phyloP scores from a whole-genome alignment of 2,329 filamentous ascomycete genomes.

The Nannizziopsis arthrosporioides region DNA sequence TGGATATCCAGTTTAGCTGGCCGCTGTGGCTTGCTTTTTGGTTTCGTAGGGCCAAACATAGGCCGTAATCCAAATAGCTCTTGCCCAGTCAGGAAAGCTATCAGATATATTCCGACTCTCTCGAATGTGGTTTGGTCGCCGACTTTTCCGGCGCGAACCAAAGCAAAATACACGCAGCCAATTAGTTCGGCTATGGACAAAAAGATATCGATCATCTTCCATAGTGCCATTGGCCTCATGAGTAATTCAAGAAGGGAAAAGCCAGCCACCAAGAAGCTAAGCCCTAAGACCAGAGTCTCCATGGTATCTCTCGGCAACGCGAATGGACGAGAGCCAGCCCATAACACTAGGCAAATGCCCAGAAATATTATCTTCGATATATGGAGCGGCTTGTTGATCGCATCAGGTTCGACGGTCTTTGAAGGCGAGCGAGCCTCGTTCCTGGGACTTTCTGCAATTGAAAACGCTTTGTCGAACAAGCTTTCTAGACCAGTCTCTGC shows the following conservation, averaged over 20 bases:
- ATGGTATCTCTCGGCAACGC: constrained; percentile 28
- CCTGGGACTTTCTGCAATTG: constrained; percentile 25
- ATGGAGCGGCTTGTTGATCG: constrained; percentile 8
- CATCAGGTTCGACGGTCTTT: constrained; percentile 19
- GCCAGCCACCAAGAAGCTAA: constrained; percentile 30
- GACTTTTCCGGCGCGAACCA: constrained; percentile 23
- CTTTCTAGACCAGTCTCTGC: constrained; percentile 37
- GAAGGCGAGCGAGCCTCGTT: constrained; percentile 17
- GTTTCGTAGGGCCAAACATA: constrained; percentile 7
- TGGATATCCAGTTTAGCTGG: background rate
- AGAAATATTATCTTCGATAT: constrained; percentile 13
- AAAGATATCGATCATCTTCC: constrained; percentile 31
- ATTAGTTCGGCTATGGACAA: constrained; percentile 29
- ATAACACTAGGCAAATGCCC: constrained; percentile 22
- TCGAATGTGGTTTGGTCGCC: constrained; percentile 28
- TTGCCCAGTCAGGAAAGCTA: constrained; percentile 31
- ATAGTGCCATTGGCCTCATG: constrained; percentile 27
- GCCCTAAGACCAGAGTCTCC: constrained; percentile 29
- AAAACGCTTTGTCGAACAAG: constrained; percentile 37
- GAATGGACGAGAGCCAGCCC: constrained; percentile 26
- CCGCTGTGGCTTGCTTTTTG: background rate
- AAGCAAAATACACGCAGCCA: constrained; percentile 30
- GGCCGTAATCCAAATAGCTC: constrained; percentile 26
- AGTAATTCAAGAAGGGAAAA: constrained; percentile 30
- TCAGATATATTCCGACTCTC: constrained; percentile 28